Evolutionary conservation across 2,329 filamentous ascomycete species (phyloP).

Genomic region (Zalaria sp.): DNA sequence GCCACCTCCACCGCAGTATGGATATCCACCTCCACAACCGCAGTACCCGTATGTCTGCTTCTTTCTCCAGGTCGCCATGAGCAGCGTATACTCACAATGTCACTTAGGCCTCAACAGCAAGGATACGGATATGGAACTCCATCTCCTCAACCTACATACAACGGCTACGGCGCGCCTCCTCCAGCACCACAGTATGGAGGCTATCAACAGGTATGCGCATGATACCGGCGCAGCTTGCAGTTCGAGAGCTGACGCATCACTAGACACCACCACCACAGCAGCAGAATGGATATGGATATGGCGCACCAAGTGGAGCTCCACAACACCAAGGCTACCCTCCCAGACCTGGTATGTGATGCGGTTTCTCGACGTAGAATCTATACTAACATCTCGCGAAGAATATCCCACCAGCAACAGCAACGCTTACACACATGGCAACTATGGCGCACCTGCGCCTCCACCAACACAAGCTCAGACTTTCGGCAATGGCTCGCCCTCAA

Average conservation of each 20-base stretch:
- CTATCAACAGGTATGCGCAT: constrained; percentile 23
- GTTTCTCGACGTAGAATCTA: neutral
- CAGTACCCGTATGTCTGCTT: constrained; percentile 7
- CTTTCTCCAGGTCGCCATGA: neutral
- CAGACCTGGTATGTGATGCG: constrained; percentile 5
- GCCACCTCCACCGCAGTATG: constrained; percentile 23
- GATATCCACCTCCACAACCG: constrained; percentile 8
- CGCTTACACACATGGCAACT: constrained; percentile 43
- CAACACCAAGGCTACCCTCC: constrained; percentile 4
- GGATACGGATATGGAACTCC: constrained; percentile 14
- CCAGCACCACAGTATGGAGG: constrained; percentile 28
- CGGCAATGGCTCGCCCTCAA: constrained; percentile 63
- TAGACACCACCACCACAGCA: constrained; percentile 5
- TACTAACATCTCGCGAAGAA: constrained; percentile 1
- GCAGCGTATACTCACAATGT: neutral
- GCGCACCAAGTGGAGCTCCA: constrained; percentile 5
- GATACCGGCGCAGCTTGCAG: too few relatives aligned
- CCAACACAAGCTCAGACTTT: constrained; percentile 44
- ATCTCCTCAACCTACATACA: constrained; percentile 21
- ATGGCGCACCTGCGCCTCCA: constrained; percentile 25
- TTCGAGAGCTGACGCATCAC: neutral
- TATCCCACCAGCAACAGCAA: constrained; percentile 33
- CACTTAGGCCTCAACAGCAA: constrained; percentile 6
- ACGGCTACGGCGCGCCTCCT: constrained; percentile 18
- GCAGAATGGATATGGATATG: constrained; percentile 1